A percentile compares a stretch with the other conserved stretches of the same genome.
Conservation (phyloP, 2,329 filamentous ascomycete species). For the Pseudogymnoascus verrucosus region DNA sequence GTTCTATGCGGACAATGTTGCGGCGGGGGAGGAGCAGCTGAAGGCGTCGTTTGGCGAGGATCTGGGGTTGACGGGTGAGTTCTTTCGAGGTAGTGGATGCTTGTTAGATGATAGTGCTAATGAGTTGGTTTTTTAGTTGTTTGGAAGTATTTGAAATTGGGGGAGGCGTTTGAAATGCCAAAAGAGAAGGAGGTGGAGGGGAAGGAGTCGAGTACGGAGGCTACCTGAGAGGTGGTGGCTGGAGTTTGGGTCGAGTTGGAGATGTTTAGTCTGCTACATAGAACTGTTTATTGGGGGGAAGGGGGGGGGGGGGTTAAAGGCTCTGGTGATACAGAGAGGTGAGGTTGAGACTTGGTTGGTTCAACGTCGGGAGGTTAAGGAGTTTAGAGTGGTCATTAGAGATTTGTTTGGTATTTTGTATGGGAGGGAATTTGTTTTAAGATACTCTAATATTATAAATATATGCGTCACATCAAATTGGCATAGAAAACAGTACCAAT, state of each 20-base stretch:
- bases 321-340: not conserved
- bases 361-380: not conserved
- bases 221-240: not conserved
- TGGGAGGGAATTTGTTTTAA: not conserved
- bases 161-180: not conserved
- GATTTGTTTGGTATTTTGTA: not conserved
- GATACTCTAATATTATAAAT: not conserved
- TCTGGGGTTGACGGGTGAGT: slow-evolving; percentile 43
- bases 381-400: not conserved
- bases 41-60: slow-evolving; percentile 59
- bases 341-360: not conserved
- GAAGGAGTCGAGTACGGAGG: not conserved
- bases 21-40: slow-evolving; percentile 54
- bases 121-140: not conserved
- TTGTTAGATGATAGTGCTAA: not conserved
- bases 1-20: slow-evolving; percentile 50
- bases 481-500: not conserved
- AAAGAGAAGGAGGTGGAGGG: not conserved
- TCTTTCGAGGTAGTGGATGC: not conserved
- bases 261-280: not conserved
- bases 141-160: slow-evolving; percentile 1
- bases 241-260: not conserved
- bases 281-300: no score
- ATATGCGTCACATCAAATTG: not conserved
- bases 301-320: not conserved